Base-by-base conservation (phyloP, 441 rosid genomes). In the Adansonia gregorii region DNA sequence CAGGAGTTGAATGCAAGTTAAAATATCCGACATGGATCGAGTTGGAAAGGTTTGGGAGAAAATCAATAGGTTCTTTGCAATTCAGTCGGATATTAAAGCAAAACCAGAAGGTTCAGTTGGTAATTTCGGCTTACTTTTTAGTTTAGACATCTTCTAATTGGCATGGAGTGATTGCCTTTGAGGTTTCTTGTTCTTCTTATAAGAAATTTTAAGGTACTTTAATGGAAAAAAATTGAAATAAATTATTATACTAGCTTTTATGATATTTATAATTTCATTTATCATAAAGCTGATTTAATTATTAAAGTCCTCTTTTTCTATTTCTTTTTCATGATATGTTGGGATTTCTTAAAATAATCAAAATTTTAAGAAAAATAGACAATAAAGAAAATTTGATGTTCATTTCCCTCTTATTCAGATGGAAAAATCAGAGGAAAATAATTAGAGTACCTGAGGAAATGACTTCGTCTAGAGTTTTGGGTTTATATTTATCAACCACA, bases 191-290 rank as follows among this genome's bases (percentile, higher is more conserved):
- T 19, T 72, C 76, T 77, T 82, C 91, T 35, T 84, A 78, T 72
- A 84, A 86, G 24, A 88, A 83, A 68, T 79, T 82, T 72, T 81
- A 92, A 83, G 97, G 98, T 92, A 66, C 22, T n/a, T 39, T 39
- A 72, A 56, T 56, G 39, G 31, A 35, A 17, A 72, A 56, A 11
- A 17, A 19, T 3, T 31, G 39, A 31, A 31, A 56, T 70, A 4
- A 54, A 0, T 20, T 39, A 56, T 35, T 72, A 27, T 51, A 7
- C 52, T 41, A 31, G n/a, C 39, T 52, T 71, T 70, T 71, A 22
- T 68, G 20, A 49, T 49, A 31, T 6, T 24, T 14, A 12, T 54
- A 17, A 39, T 39, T 19, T 19, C 31, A 39, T 55, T 72, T 6
- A 55, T 72, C 51, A 8, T 52, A 15, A 52, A 14, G 41, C 19